Conservation (phyloP, 208 protist genomes). For the Leishmania turanica region DNA sequence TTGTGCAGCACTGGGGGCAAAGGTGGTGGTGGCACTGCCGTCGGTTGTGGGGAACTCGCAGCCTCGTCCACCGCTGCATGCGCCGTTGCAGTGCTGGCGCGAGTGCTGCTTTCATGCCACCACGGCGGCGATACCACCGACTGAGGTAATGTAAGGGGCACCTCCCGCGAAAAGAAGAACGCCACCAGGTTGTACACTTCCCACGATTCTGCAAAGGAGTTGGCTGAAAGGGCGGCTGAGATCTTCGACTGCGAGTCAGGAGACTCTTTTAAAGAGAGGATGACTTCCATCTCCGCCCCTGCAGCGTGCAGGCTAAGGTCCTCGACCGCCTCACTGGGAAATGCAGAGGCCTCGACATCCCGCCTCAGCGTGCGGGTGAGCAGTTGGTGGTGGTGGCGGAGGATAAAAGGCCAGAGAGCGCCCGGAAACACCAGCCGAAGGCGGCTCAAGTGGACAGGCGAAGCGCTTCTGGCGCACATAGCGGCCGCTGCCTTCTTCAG, state of each 20-base stretch:
- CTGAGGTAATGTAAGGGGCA: not conserved
- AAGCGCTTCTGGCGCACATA: not conserved
- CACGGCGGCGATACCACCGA: not conserved
- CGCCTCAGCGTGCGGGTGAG: conserved; percentile 8
- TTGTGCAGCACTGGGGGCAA: not conserved
- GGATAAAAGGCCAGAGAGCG: conserved; percentile 17
- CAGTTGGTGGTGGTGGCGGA: conserved; percentile 15
- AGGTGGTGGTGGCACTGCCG: not conserved
- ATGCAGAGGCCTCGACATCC: conserved; percentile 5
- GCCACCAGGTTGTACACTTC: conserved; percentile 24
- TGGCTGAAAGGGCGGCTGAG: not conserved
- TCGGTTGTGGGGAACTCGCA: not conserved
- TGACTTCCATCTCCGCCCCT: conserved; percentile 21
- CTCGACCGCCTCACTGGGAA: not conserved
- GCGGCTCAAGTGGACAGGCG: not conserved
- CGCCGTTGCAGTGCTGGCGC: not conserved
- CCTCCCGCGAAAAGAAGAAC: conserved; percentile 4
- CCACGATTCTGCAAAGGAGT: conserved; percentile 16
- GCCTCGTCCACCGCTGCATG: not conserved
- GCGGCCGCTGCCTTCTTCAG: not conserved
- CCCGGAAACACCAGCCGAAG: conserved; percentile 21
- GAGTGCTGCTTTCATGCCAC: not conserved
- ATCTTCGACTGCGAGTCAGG: not conserved
- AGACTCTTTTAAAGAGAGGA: conserved; percentile 3
- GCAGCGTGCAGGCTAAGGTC: conserved; percentile 16